phyloP scores from a whole-genome alignment of 768 basidiomycete species.

The Agaricus bisporus region DNA sequence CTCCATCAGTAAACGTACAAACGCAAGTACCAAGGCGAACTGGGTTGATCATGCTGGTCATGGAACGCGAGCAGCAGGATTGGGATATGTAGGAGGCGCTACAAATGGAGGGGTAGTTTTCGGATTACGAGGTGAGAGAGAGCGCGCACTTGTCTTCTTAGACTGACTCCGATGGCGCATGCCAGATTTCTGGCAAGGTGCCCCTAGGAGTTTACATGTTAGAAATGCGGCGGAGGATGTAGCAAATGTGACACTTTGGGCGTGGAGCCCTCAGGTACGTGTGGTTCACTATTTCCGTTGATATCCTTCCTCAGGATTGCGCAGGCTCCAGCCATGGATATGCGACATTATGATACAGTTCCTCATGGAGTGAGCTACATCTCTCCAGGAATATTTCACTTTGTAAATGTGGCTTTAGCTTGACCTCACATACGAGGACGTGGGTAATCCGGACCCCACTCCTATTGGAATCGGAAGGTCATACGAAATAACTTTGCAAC shows the following conservation, averaged over 20 bases:
- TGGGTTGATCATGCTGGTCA: constrained; percentile 26
- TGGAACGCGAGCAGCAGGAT: constrained; percentile 27
- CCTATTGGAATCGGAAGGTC: constrained; percentile 32
- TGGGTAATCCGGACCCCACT: constrained; percentile 30
- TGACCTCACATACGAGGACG: constrained; percentile 33
- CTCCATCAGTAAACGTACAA: constrained; percentile 25
- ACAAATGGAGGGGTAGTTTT: constrained; percentile 29
- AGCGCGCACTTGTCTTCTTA: background rate
- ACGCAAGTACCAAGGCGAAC: constrained; percentile 17
- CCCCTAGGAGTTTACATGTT: constrained; percentile 29
- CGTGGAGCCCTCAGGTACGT: constrained; percentile 24
- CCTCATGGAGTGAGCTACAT: constrained; percentile 25
- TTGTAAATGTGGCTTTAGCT: constrained; percentile 17
- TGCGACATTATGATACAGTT: constrained; percentile 32
- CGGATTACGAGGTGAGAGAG: constrained; percentile 22
- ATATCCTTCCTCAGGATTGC: too few relatives aligned
- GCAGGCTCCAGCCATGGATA: constrained; percentile 29
- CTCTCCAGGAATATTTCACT: too few relatives aligned
- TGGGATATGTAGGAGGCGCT: constrained; percentile 32
- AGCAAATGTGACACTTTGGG: constrained; percentile 29
- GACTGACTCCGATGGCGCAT: too few relatives aligned
- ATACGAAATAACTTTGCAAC: constrained; percentile 27
- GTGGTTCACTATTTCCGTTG: background rate
- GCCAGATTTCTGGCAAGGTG: constrained; percentile 33
- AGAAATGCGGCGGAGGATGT: constrained; percentile 22